phyloP scores from a whole-genome alignment of 2,329 filamentous ascomycete genomes.

The Tolypocladium capitatum region DNA sequence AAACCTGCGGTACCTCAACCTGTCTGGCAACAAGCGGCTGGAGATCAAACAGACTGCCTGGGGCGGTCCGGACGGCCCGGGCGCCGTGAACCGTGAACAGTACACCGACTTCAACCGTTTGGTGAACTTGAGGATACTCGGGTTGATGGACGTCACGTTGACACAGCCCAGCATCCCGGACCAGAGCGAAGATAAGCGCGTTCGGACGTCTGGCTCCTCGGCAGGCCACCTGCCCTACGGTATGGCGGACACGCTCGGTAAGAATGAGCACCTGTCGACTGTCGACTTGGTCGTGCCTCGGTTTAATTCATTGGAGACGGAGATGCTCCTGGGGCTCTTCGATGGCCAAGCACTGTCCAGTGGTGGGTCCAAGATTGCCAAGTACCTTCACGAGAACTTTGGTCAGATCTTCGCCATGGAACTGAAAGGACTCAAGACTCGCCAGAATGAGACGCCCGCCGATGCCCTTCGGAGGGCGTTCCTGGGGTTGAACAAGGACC shows the following conservation, averaged over 20 bases:
- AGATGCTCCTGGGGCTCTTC: slow-evolving; percentile 88
- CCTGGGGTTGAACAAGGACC: slow-evolving; percentile 80
- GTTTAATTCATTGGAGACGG: slow-evolving; percentile 79
- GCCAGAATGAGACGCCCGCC: slow-evolving; percentile 58
- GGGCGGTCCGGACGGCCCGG: slow-evolving; percentile 32
- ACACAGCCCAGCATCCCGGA: slow-evolving; percentile 89
- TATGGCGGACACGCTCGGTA: slow-evolving; percentile 91
- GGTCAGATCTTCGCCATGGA: slow-evolving; percentile 72
- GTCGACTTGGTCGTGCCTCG: slow-evolving; percentile 90
- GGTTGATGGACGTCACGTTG: slow-evolving; percentile 94
- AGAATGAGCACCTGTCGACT: slow-evolving; percentile 87
- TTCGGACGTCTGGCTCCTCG: slow-evolving; percentile 89
- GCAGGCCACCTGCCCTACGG: slow-evolving; percentile 88
- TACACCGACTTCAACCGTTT: slow-evolving; percentile 85
- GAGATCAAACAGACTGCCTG: slow-evolving; percentile 62
- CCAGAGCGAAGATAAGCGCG: slow-evolving; percentile 85
- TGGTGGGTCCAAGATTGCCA: slow-evolving; percentile 89
- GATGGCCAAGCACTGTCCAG: slow-evolving; percentile 83
- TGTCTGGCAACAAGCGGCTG: slow-evolving; percentile 90
- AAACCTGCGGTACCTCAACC: slow-evolving; percentile 84
- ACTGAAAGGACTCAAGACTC: slow-evolving; percentile 55
- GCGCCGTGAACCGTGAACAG: slow-evolving; percentile 43
- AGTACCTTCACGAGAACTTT: slow-evolving; percentile 94
- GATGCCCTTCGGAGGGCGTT: slow-evolving; percentile 84
- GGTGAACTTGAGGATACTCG: slow-evolving; percentile 71